Percentiles rank a stretch among this genome's conserved stretches.
Evolutionary conservation across 768 basidiomycete species (phyloP).

Genomic region (Lyophyllum decastes): DNA sequence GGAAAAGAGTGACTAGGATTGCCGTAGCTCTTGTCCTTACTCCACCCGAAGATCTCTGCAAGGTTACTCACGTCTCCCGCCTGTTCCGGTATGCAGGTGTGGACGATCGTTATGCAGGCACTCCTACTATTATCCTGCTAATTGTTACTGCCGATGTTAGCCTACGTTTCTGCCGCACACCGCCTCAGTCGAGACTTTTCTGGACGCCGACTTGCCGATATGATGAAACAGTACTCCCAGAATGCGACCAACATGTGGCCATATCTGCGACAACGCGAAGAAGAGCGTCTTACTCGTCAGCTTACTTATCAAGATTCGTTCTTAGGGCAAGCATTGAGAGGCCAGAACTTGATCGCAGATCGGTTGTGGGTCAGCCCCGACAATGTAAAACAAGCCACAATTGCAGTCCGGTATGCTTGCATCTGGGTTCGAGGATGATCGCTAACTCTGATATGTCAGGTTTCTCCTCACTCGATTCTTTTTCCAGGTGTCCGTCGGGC

Average conservation of each 20-base stretch:
- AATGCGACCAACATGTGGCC: constrained; percentile 73
- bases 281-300: constrained; percentile 41
- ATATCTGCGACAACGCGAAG: constrained; percentile 55
- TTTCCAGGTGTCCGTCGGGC: constrained; percentile 60
- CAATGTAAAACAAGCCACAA: constrained; percentile 51
- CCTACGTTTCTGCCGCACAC: constrained; percentile 60
- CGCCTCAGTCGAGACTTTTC: constrained; percentile 47
- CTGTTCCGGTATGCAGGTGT: constrained; percentile 66
- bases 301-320: constrained; percentile 50
- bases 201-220: constrained; percentile 46
- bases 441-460: constrained; percentile 32
- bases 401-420: constrained; percentile 53
- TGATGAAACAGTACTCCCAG: constrained; percentile 39
- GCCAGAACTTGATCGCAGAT: constrained; percentile 36
- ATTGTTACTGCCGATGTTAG: constrained; percentile 33
- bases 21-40: constrained; percentile 57
- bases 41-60: constrained; percentile 39
- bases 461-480: constrained; percentile 66
- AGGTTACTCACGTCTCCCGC: constrained; percentile 56
- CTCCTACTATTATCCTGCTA: constrained; percentile 10
- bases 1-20: constrained; percentile 54
- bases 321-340: constrained; percentile 40
- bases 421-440: neutral
- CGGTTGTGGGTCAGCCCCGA: constrained; percentile 64
- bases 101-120: constrained; percentile 10